Conservation (phyloP, 164 flowering plant genomes). For the Magnolia changhungtana region DNA sequence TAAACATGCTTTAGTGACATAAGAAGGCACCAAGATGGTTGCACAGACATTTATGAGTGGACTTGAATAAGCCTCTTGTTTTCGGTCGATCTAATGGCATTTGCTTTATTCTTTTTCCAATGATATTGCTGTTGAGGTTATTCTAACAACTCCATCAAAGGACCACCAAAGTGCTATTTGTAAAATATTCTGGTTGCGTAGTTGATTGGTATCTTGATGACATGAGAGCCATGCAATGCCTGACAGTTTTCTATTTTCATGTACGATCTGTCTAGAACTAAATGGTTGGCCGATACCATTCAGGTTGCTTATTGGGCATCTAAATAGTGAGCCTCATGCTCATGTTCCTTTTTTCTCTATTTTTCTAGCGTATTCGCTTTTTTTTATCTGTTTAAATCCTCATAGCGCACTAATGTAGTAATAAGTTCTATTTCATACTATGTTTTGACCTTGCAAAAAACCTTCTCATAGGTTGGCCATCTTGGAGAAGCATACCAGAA, state of each 20-base stretch:
- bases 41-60: constrained; percentile 71
- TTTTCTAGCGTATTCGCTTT: too few relatives aligned
- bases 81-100: constrained; percentile 45
- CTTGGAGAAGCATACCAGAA: constrained; percentile 88
- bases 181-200: background rate
- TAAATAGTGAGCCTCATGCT: too few relatives aligned
- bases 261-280: background rate
- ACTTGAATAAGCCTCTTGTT: constrained; percentile 86
- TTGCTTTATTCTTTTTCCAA: background rate
- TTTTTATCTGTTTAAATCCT: too few relatives aligned
- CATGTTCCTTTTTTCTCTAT: too few relatives aligned
- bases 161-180: background rate
- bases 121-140: background rate
- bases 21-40: constrained; percentile 49
- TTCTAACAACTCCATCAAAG: background rate
- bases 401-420: too few relatives aligned
- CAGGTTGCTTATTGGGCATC: too few relatives aligned
- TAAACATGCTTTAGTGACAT: background rate
- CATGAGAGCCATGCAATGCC: background rate
- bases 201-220: background rate
- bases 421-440: too few relatives aligned
- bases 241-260: background rate
- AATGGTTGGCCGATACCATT: too few relatives aligned
- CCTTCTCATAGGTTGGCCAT: constrained; percentile 73
- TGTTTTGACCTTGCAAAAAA: background rate